A percentile compares a stretch with the other conserved stretches of the same genome.
Conservation (phyloP, 306 rosid species). For the Pterocarpus macrocarpus region DNA sequence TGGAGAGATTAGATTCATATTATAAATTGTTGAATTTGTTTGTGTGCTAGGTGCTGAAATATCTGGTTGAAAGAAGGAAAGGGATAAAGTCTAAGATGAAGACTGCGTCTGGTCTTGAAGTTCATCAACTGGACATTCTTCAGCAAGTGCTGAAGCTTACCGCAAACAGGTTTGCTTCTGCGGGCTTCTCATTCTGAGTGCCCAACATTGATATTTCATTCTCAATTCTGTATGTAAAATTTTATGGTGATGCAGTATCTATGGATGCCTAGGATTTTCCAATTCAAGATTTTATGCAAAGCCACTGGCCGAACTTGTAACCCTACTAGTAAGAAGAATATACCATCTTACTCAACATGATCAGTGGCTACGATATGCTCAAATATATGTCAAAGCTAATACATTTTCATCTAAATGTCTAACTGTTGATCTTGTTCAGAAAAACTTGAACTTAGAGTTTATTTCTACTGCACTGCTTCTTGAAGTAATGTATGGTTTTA, state of each 20-base stretch:
- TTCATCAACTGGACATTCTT: conserved; percentile 89
- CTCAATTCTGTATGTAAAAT: conserved; percentile 30
- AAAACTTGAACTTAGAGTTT: conserved; percentile 94
- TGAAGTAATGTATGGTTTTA: conserved; percentile 41
- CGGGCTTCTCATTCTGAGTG: conserved; percentile 25
- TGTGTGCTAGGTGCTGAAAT: conserved; percentile 75
- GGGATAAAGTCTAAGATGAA: conserved; percentile 88
- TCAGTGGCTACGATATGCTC: conserved; percentile 18
- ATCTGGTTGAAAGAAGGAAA: conserved; percentile 82
- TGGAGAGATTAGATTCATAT: conserved; percentile 27
- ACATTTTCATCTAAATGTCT: conserved; percentile 40
- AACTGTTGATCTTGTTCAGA: conserved; percentile 93
- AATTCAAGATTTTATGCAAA: conserved; percentile 98
- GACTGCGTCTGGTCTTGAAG: conserved; percentile 80
- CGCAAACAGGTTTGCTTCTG: conserved; percentile 80
- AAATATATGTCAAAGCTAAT: conserved; percentile 17
- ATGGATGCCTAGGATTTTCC: conserved; percentile 97
- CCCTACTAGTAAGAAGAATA: conserved; percentile 75
- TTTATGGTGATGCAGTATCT: conserved; percentile 76
- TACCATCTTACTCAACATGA: conserved; percentile 30
- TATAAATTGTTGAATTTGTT: conserved; percentile 20
- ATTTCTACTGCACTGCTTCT: conserved; percentile 45
- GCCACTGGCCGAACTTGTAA: conserved; percentile 94
- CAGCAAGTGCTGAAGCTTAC: conserved; percentile 99
- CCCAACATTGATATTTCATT: conserved; percentile 17